Evolutionary conservation across 1,284 basidiomycete genomes (phyloP).

Genomic region (Austroboletus novae-zelandiae): DNA sequence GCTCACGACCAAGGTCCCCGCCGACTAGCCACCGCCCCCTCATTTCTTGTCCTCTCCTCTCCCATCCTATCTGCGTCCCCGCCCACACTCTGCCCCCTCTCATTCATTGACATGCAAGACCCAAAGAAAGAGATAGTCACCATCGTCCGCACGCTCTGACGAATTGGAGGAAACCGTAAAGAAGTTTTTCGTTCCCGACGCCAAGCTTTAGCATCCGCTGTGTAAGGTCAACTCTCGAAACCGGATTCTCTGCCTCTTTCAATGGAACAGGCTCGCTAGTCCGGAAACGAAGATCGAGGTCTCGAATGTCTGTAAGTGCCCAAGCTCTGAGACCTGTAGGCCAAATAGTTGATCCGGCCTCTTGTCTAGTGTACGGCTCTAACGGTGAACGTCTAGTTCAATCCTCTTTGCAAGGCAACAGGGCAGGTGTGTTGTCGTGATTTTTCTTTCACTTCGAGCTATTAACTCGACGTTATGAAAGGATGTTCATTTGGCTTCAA

Average conservation of each 20-base stretch:
- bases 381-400: conserved; percentile 26
- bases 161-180: conserved; percentile 15
- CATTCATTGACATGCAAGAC: no score
- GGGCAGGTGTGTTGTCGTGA: conserved; percentile 13
- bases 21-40: not conserved
- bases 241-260: conserved; percentile 28
- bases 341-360: conserved; percentile 1
- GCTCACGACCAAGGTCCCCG: conserved; percentile 17
- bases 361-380: conserved; percentile 23
- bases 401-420: conserved; percentile 19
- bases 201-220: conserved; percentile 25
- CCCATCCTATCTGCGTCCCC: no score
- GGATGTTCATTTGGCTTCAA: conserved; percentile 23
- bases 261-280: conserved; percentile 31
- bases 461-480: conserved; percentile 4
- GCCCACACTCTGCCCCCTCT: no score
- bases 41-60: no score
- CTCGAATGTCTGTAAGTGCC: conserved; percentile 21
- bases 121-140: no score
- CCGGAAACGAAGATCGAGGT: conserved; percentile 13
- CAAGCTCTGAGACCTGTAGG: not conserved
- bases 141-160: conserved; percentile 23
- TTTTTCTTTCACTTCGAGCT: not conserved
- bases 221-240: conserved; percentile 24
- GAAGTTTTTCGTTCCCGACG: conserved; percentile 19